phyloP scores from a whole-genome alignment of 2,329 filamentous ascomycete genomes.

The Aspergillus awamori region DNA sequence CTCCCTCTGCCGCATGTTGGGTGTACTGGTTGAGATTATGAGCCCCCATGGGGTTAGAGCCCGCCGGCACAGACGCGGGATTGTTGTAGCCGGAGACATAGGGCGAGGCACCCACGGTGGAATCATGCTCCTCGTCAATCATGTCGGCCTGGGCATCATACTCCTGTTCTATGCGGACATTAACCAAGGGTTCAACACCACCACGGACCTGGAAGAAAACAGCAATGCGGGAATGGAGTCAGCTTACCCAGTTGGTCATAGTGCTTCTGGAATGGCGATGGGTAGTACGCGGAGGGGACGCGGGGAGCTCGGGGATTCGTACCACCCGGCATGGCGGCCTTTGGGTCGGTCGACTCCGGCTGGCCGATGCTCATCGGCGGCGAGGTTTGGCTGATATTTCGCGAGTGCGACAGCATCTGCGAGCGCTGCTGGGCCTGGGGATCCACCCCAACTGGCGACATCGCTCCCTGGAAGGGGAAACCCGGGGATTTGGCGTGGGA shows the following conservation, averaged over 20 bases:
- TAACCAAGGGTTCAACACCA: slow-evolving; percentile 68
- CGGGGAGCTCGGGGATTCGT: slow-evolving; percentile 35
- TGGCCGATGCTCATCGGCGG: slow-evolving; percentile 42
- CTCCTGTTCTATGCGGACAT: slow-evolving; percentile 78
- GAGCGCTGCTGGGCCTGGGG: slow-evolving; percentile 50
- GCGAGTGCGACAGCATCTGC: slow-evolving; percentile 47
- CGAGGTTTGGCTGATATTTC: slow-evolving; percentile 38
- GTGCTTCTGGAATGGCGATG: slow-evolving; percentile 87
- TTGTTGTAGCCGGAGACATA: slow-evolving; percentile 60
- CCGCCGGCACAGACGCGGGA: slow-evolving; percentile 43
- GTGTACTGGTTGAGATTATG: slow-evolving; percentile 48
- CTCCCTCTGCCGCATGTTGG: slow-evolving; percentile 41
- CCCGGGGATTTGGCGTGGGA: slow-evolving; percentile 64
- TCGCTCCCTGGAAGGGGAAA: slow-evolving; percentile 61
- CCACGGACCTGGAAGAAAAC: slow-evolving; percentile 50
- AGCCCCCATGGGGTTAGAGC: slow-evolving; percentile 43
- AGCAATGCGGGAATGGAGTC: slow-evolving; percentile 51
- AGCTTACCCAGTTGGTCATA: slow-evolving; percentile 94
- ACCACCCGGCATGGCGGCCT: slow-evolving; percentile 35
- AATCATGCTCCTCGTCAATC: slow-evolving; percentile 77
- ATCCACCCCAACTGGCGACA: slow-evolving; percentile 64
- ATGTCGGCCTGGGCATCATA: slow-evolving; percentile 90
- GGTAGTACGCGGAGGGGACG: slow-evolving; percentile 67
- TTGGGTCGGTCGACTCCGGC: slow-evolving; percentile 39
- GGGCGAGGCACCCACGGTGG: slow-evolving; percentile 68